Evolutionary conservation across 352 stramenopile genomes (phyloP), one percentile per base, ranked within the genome.

Genomic region (Pythium insidiosum): DNA sequence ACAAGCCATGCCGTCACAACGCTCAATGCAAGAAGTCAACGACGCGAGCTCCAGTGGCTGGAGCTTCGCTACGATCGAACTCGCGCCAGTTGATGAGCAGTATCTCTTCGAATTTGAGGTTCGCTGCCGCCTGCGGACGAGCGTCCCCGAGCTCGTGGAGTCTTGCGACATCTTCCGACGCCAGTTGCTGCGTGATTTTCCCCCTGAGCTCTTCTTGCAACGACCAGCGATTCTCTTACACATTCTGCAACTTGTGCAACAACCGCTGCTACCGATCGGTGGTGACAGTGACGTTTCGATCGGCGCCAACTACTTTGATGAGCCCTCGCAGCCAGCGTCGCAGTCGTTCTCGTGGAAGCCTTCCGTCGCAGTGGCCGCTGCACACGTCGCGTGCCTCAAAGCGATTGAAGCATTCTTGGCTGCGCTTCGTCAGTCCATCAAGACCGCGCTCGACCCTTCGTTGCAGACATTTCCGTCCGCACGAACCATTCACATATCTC

Each of bases 21-120:
- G n/a, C n/a, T n/a, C n/a, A n/a, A n/a, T n/a, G n/a, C n/a, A n/a
- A n/a, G n/a, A n/a, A n/a, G n/a, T n/a, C n/a, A n/a, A n/a, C n/a
- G n/a, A n/a, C 39, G n/a, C 31, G 37, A 15, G 15, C 15, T 38
- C 34, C 3, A 12, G 34, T 22, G 80, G 80, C 6, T 92, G 80
- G 80, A 50, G 46, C 0, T 86, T 85, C 41, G 60, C 80, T 5
- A 49, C 30, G 0, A 67, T 89, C 10, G 38, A 53, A n/a, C 57
- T 92, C 20, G 54, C 63, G 13, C 45, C 68, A 2, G 64, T 64
- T 25, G 76, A 92, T 45, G 76, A 89, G 25, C 74, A 92, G 44
- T 59, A 59, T 35, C 56, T 92, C 6, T 88, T 92, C 25, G 80
- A 87, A 48, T 85, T 88, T 48, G 68, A 92, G 47, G 76, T 89